Percentiles rank a stretch among this genome's conserved stretches.
These are phyloP conservation scores for Cordyceps pruinosa DNA, from an alignment of 2,329 filamentous ascomycete genomes.

Conservation along the genomic window DNA sequence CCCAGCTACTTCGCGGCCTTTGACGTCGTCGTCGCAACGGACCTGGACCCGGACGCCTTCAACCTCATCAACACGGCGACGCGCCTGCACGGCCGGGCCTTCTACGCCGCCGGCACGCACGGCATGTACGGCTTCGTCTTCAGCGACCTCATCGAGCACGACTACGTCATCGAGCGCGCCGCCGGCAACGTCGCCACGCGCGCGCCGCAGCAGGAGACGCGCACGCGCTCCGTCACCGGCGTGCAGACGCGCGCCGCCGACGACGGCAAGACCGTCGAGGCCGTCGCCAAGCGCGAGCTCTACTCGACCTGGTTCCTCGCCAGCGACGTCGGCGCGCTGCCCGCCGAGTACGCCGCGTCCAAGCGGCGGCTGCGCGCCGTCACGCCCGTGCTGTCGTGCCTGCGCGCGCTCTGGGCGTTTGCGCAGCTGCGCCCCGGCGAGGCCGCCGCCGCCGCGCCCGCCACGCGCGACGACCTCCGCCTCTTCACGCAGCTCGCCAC, in stretches of 20 bases:
- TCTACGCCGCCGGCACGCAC: conserved; percentile 83
- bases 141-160: conserved; percentile 82
- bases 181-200: conserved; percentile 65
- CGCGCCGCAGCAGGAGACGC: conserved; percentile 55
- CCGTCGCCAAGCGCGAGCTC: conserved; percentile 84
- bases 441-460: conserved; percentile 40
- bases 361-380: conserved; percentile 66
- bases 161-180: conserved; percentile 81
- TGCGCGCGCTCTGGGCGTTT: conserved; percentile 88
- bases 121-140: conserved; percentile 95
- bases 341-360: conserved; percentile 59
- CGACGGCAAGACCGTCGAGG: conserved; percentile 63
- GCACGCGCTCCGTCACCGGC: conserved; percentile 67
- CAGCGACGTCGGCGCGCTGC: conserved; percentile 66
- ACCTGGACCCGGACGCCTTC: conserved; percentile 68
- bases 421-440: conserved; percentile 39
- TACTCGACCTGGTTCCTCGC: conserved; percentile 87
- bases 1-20: conserved; percentile 71
- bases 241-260: conserved; percentile 65
- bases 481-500: conserved; percentile 72
- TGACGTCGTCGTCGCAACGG: conserved; percentile 84
- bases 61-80: conserved; percentile 80
- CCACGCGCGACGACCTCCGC: conserved; percentile 59
- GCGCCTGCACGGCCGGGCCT: conserved; percentile 68
- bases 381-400: conserved; percentile 75